Evolutionary conservation across 2,329 filamentous ascomycete species (phyloP).

Genomic region (Arthrobotrys sphaeroides): DNA sequence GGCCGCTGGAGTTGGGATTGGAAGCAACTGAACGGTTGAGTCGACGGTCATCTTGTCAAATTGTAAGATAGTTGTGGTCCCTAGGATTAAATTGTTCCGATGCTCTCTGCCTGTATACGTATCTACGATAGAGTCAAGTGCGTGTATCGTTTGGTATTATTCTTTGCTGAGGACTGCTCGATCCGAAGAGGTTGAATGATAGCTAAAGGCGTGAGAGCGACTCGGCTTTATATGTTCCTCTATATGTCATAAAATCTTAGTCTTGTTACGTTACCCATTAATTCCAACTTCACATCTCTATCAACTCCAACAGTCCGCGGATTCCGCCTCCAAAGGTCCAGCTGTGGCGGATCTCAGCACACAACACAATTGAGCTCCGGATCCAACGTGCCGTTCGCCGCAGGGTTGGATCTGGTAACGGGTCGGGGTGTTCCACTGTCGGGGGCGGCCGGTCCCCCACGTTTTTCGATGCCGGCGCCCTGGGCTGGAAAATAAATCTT

Average conservation of each 20-base stretch:
- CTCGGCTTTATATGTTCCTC: not conserved
- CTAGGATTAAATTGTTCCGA: too few species aligned
- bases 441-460: constrained; percentile 49
- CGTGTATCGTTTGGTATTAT: not conserved
- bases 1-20: constrained; percentile 38
- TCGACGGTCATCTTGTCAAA: constrained; percentile 45
- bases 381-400: constrained; percentile 37
- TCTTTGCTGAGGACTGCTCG: not conserved
- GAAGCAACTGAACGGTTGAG: constrained; percentile 36
- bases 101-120: too few species aligned
- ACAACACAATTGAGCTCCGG: constrained; percentile 42
- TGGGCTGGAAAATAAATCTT: constrained; percentile 24
- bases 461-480: not conserved
- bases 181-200: not conserved
- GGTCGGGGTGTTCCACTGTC: constrained; percentile 36
- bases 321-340: not conserved
- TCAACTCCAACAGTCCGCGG: not conserved
- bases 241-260: not conserved
- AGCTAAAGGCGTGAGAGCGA: not conserved
- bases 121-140: too few species aligned
- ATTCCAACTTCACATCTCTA: not conserved
- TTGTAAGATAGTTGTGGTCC: too few species aligned
- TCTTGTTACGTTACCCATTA: not conserved
- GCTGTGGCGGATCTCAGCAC: not conserved
- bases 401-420: not conserved